Evolutionary conservation across 495 filamentous ascomycete species (phyloP).

Genomic region (Tetracladium setigerum): DNA sequence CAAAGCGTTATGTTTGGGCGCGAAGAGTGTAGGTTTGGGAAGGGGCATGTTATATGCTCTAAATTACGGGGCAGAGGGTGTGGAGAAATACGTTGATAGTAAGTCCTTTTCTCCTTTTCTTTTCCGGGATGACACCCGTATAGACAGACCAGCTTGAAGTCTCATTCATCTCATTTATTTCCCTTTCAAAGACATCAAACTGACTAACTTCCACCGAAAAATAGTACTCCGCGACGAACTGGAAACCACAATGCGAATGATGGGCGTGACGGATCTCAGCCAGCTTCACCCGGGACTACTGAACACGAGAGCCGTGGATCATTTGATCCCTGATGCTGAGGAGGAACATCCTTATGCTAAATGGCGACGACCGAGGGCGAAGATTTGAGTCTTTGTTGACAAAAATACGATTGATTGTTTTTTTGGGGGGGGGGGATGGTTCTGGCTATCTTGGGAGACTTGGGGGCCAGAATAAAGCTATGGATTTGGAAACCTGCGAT

Average conservation of each 20-base stretch:
- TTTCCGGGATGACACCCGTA: neutral
- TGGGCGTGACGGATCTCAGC: conserved; percentile 63
- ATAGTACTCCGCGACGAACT: conserved; percentile 70
- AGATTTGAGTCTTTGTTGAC: conserved; percentile 9
- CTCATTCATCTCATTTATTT: too few species aligned
- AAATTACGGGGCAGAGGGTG: conserved; percentile 69
- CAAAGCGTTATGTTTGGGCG: conserved; percentile 61
- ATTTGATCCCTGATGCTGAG: conserved; percentile 46
- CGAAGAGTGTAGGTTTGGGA: conserved; percentile 57
- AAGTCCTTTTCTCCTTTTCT: conserved; percentile 20
- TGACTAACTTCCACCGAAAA: neutral
- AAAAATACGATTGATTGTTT: neutral
- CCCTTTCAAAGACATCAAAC: too few species aligned
- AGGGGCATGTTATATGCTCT: conserved; percentile 52
- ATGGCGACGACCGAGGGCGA: conserved; percentile 27
- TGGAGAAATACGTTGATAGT: conserved; percentile 56
- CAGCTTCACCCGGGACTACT: conserved; percentile 62
- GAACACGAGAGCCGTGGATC: conserved; percentile 65
- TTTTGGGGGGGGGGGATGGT: too few species aligned
- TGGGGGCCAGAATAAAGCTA: too few species aligned
- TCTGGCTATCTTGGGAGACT: too few species aligned
- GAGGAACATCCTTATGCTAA: conserved; percentile 49
- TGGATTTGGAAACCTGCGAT: too few species aligned
- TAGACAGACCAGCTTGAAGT: too few species aligned
- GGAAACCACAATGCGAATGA: conserved; percentile 71